These are phyloP conservation scores for Penicillium sp. DNA, from an alignment of 2,329 filamentous ascomycete genomes.

Conservation along the genomic window DNA sequence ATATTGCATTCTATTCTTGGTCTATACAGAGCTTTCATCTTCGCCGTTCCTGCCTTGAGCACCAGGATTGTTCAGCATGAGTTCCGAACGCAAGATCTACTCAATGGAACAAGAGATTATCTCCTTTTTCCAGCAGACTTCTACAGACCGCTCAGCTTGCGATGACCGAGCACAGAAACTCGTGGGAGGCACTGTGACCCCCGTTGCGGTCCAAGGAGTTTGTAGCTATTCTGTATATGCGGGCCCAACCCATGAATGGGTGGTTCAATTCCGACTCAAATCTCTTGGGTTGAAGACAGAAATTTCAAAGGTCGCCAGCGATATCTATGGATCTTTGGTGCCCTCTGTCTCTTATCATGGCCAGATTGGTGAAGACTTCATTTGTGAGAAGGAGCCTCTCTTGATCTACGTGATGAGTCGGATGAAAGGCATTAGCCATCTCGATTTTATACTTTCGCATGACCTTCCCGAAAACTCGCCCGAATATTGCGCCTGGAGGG, in stretches of 20 bases:
- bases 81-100: neutral
- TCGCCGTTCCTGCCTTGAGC: too few relatives aligned
- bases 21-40: too few relatives aligned
- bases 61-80: too few relatives aligned
- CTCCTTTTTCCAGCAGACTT: neutral
- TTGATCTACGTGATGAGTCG: neutral
- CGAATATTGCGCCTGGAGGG: neutral
- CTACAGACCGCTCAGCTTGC: neutral
- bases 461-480: neutral
- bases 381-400: neutral
- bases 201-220: neutral
- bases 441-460: neutral
- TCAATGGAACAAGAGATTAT: neutral
- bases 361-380: neutral
- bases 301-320: neutral
- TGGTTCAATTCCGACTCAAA: constrained; percentile 1
- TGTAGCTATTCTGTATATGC: constrained; percentile 3
- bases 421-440: neutral
- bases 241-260: neutral
- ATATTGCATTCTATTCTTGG: too few relatives aligned
- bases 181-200: neutral
- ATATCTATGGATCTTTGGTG: neutral
- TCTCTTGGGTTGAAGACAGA: neutral
- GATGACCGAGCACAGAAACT: neutral
- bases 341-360: neutral